phyloP scores from a whole-genome alignment of 805 yeast genomes.

The Saturnispora halmiae region DNA sequence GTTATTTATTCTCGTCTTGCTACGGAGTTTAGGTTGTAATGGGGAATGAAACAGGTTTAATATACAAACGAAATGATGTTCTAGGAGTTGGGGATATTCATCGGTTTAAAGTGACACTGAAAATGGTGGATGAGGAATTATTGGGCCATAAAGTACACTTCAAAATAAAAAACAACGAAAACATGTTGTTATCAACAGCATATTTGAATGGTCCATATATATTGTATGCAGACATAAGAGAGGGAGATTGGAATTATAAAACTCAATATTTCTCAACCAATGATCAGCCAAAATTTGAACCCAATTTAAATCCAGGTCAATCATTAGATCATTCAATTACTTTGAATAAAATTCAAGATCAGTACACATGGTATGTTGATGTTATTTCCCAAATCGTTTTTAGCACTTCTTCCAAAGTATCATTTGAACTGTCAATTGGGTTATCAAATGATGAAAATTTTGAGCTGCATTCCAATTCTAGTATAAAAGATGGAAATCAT shows the following conservation, averaged over 20 bases:
- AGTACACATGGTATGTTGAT: slow-evolving; percentile 72
- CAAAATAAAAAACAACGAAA: slow-evolving; percentile 62
- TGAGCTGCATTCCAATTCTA: slow-evolving; percentile 24
- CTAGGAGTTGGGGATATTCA: slow-evolving; percentile 54
- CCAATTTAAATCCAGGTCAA: slow-evolving; percentile 64
- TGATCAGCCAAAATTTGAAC: slow-evolving; percentile 68
- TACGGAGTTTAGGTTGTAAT: too few species aligned
- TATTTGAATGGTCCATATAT: slow-evolving; percentile 84
- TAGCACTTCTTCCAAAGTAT: slow-evolving; percentile 55
- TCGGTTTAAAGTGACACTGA: slow-evolving; percentile 44
- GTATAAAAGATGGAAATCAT: slow-evolving; percentile 18
- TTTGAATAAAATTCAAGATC: slow-evolving; percentile 49
- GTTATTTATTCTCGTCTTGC: too few species aligned
- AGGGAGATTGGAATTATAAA: slow-evolving; percentile 51
- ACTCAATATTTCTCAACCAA: slow-evolving; percentile 54
- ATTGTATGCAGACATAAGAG: slow-evolving; percentile 72
- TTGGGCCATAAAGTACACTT: slow-evolving; percentile 34
- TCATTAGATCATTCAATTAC: slow-evolving; percentile 50
- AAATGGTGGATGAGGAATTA: slow-evolving; percentile 13
- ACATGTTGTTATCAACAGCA: slow-evolving; percentile 68
- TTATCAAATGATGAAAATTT: slow-evolving; percentile 33
- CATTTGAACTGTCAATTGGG: slow-evolving; percentile 54
- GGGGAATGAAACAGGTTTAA: too few species aligned
- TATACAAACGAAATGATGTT: slow-evolving; percentile 24
- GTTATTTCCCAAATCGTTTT: slow-evolving; percentile 74